Base-by-base conservation (phyloP, 805 yeast species). In the Cyberlindnera maclurae region DNA sequence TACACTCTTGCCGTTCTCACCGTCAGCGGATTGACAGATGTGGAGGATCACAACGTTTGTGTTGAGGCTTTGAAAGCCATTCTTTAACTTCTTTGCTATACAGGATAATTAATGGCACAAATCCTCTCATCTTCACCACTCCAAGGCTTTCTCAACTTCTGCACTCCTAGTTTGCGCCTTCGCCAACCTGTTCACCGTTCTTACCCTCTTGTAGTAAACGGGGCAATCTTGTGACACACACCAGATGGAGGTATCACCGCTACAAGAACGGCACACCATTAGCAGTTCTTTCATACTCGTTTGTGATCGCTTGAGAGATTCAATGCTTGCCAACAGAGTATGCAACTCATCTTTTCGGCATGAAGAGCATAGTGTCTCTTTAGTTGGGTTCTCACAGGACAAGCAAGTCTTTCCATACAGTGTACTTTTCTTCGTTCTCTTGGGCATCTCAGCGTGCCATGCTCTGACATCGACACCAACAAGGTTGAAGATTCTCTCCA, bases 371-470 rank as follows among this genome's bases (percentile, higher is more conserved):
- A 71, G 43, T 15, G 45, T 47, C 12, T 40, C 34, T 7, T 45
- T 45, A 1, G 49, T 31, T 1, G 44, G 12, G 7, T 18, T n/a
- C 13, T 52, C 46, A 47, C 58, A 52, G 15, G 46, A 15, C 36
- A 50, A 34, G 49, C 57, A 29, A 41, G 47, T 42, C 67, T 63
- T 26, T 40, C 55, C 17, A 57, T 35, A 49, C 66, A 70, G 12
- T 28, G 42, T 33, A 12, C 42, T 32, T 26, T 40, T 9, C 53
- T 40, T 10, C 51, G 46, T n/a, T 45, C 49, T 33, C 44, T 64
- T 64, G 0, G 95, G 86, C 64, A 88, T 66, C 20, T 77, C 84
- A 10, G 60, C 59, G 45, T 78, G 84, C 98, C 98, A 93, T 4
- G 65, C 66, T 31, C 67, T 65, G 5, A 89, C 70, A 60, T 87